Evolutionary conservation across 2,329 filamentous ascomycete species (phyloP).

Genomic region (Pseudogymnoascus sp.): DNA sequence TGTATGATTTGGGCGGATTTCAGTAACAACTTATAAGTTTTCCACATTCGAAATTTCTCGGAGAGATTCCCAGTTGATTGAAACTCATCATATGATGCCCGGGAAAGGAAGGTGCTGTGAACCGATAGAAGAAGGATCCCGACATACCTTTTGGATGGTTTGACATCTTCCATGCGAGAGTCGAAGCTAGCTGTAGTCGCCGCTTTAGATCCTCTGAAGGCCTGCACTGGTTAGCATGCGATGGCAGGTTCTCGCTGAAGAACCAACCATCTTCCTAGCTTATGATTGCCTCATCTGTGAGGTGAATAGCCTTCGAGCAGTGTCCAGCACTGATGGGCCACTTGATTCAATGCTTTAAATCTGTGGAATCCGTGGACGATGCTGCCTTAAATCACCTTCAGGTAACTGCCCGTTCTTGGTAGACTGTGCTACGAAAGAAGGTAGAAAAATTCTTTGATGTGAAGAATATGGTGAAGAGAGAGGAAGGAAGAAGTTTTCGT

Average conservation of each 20-base stretch:
- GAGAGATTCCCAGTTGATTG: constrained; percentile 99
- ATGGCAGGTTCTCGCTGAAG: constrained; percentile 10
- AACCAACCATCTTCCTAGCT: constrained; percentile 10
- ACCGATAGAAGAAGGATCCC: constrained; percentile 11
- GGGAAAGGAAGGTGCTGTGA: constrained; percentile 19
- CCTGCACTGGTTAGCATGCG: constrained; percentile 16
- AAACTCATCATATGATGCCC: constrained; percentile 63
- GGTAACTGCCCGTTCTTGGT: constrained; percentile 5
- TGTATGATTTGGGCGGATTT: constrained; percentile 27
- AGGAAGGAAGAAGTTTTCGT: constrained; percentile 7
- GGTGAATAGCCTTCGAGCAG: background rate
- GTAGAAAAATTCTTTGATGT: constrained; percentile 8
- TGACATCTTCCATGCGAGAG: constrained; percentile 71
- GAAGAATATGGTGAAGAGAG: background rate
- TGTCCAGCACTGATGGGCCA: constrained; percentile 9
- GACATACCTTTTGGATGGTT: constrained; percentile 81
- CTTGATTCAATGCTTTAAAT: constrained; percentile 7
- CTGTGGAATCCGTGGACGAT: constrained; percentile 7
- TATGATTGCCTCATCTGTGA: background rate
- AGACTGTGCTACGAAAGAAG: constrained; percentile 7
- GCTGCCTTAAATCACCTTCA: background rate
- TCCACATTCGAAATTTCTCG: constrained; percentile 82
- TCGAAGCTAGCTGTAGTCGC: constrained; percentile 71
- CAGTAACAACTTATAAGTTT: constrained; percentile 74
- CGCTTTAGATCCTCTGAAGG: constrained; percentile 40